These are phyloP conservation scores for Exophiala xenobiotica DNA, from an alignment of 2,329 filamentous ascomycete genomes.

Conservation along the genomic window DNA sequence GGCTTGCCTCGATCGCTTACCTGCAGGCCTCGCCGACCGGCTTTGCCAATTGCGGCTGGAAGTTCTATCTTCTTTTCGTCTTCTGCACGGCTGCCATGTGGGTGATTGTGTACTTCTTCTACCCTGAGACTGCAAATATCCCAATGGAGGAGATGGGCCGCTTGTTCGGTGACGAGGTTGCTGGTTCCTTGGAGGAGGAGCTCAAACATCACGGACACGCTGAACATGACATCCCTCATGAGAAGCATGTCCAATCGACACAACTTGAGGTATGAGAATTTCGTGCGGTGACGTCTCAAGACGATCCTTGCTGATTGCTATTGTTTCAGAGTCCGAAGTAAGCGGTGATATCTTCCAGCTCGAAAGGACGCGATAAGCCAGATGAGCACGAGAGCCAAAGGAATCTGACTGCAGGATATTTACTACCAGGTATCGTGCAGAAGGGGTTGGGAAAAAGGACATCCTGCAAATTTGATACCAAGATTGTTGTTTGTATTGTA, in stretches of 20 bases:
- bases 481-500: too few species aligned
- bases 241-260: neutral
- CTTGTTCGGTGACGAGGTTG: neutral
- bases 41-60: constrained; percentile 35
- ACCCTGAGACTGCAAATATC: constrained; percentile 34
- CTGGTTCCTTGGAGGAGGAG: neutral
- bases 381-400: too few species aligned
- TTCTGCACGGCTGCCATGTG: constrained; percentile 1
- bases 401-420: too few species aligned
- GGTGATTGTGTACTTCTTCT: neutral
- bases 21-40: constrained; percentile 23
- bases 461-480: too few species aligned
- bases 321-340: too few species aligned
- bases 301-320: too few species aligned
- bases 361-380: too few species aligned
- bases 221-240: too few species aligned
- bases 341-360: too few species aligned
- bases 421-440: too few species aligned
- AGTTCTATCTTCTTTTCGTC: constrained; percentile 32
- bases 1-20: neutral
- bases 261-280: neutral
- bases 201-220: neutral
- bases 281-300: neutral
- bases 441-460: too few species aligned
- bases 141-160: constrained; percentile 33